Percentiles rank a stretch among this genome's conserved stretches.
Conservation (phyloP, 257 asterid species). For the Solanum bulbocastanum region DNA sequence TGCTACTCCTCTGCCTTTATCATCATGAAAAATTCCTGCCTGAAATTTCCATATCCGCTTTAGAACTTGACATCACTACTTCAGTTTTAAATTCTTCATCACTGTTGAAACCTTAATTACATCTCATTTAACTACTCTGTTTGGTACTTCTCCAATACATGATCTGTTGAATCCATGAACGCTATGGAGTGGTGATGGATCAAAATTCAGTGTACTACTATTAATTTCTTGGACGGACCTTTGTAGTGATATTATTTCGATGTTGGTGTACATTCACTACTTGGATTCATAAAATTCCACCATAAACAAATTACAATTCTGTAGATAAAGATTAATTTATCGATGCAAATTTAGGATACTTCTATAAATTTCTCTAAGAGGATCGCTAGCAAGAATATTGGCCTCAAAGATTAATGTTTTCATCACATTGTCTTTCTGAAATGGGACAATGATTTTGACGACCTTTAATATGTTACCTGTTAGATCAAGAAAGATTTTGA, state of each 20-base stretch:
- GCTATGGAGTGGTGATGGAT: neutral
- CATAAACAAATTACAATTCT: conserved; percentile 1
- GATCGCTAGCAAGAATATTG: conserved; percentile 13
- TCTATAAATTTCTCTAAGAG: conserved; percentile 21
- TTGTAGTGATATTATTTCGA: neutral
- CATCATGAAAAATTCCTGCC: neutral
- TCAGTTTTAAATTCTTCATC: neutral
- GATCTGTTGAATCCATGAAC: neutral
- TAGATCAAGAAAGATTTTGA: too few relatives aligned
- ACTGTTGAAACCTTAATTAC: neutral
- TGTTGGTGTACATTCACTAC: neutral
- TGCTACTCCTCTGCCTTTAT: neutral
- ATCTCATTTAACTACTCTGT: neutral
- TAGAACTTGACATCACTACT: neutral
- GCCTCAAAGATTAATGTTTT: conserved; percentile 17
- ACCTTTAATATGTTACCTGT: conserved; percentile 8
- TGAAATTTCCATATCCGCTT: neutral
- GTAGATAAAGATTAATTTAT: neutral
- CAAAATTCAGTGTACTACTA: neutral
- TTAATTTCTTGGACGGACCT: neutral
- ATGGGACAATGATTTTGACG: neutral
- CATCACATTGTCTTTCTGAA: conserved; percentile 1
- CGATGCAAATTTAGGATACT: neutral
- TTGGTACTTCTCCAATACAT: neutral
- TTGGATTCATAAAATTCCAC: neutral